Evolutionary conservation across 345 rosid genomes (phyloP).

Genomic region (Arabis hirsuta): DNA sequence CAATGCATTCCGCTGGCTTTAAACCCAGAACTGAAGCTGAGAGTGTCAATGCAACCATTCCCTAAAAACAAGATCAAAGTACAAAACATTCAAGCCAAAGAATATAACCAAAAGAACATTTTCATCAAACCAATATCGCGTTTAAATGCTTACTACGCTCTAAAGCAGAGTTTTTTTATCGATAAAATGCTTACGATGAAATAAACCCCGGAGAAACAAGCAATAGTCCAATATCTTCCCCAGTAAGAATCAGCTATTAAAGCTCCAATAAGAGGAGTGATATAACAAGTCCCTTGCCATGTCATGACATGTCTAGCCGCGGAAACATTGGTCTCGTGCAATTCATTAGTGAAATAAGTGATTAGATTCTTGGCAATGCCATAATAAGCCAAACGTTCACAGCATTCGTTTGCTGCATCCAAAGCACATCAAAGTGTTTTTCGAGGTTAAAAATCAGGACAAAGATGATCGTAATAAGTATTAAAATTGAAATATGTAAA

Average conservation of each 20-base stretch:
- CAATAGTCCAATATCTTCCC: slow-evolving; percentile 72
- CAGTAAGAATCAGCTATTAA: slow-evolving; percentile 62
- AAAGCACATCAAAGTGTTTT: background rate
- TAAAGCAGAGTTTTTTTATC: slow-evolving; percentile 45
- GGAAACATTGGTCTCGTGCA: slow-evolving; percentile 31
- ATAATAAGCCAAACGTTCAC: slow-evolving; percentile 63
- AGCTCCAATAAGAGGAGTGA: slow-evolving; percentile 66
- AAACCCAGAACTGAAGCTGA: slow-evolving; percentile 58
- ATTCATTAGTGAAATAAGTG: slow-evolving; percentile 34
- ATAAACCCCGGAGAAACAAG: slow-evolving; percentile 57
- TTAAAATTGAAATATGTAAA: background rate
- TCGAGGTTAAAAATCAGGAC: background rate
- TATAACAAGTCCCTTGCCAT: slow-evolving; percentile 68
- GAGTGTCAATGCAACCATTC: slow-evolving; percentile 56
- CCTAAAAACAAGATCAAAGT: slow-evolving; percentile 39
- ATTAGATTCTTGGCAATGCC: slow-evolving; percentile 41
- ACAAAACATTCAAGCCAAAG: slow-evolving; percentile 18
- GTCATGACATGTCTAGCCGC: slow-evolving; percentile 59
- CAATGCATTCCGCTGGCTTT: slow-evolving; percentile 47
- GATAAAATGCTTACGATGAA: slow-evolving; percentile 43
- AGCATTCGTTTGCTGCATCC: slow-evolving; percentile 40
- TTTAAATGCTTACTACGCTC: too few species aligned
- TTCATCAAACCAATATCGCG: too few species aligned
- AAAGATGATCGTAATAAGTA: background rate
- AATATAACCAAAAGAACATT: slow-evolving; percentile 50